These are phyloP conservation scores for Podospora sp. DNA, from an alignment of 495 filamentous ascomycete species.

Conservation along the genomic window DNA sequence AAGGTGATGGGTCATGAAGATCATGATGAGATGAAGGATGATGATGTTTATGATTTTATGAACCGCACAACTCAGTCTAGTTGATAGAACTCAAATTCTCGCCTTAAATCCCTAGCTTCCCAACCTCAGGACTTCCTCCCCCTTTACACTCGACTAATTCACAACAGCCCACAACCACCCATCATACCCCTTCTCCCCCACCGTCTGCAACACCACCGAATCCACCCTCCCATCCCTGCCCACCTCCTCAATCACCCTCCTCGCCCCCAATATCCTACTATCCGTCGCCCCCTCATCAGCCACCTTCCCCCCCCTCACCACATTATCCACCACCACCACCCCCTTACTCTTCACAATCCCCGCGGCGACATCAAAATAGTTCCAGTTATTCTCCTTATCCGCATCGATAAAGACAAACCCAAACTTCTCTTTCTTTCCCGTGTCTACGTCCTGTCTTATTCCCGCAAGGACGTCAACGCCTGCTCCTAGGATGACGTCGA, in stretches of 20 bases:
- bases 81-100: too few species aligned
- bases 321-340: slow-evolving; percentile 53
- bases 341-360: slow-evolving; percentile 40
- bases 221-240: slow-evolving; percentile 50
- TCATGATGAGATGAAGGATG: background rate
- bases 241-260: slow-evolving; percentile 47
- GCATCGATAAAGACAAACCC: slow-evolving; percentile 59
- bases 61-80: too few species aligned
- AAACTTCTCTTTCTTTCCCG: slow-evolving; percentile 49
- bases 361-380: slow-evolving; percentile 52
- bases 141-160: slow-evolving; percentile 35
- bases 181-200: slow-evolving; percentile 57
- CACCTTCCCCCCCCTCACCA: slow-evolving; percentile 46
- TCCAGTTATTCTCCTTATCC: slow-evolving; percentile 50
- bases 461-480: slow-evolving; percentile 48
- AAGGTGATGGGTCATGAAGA: background rate
- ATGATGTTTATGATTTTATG: background rate
- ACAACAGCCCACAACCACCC: slow-evolving; percentile 45
- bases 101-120: too few species aligned
- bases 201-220: slow-evolving; percentile 52
- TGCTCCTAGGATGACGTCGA: slow-evolving; percentile 48
- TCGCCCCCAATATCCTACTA: slow-evolving; percentile 15
- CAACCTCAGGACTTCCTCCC: background rate
- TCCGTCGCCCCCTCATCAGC: slow-evolving; percentile 19
- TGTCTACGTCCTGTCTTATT: slow-evolving; percentile 46